Base-by-base conservation (phyloP, 2,329 filamentous ascomycete species). In the Helicocarpus griseus region DNA sequence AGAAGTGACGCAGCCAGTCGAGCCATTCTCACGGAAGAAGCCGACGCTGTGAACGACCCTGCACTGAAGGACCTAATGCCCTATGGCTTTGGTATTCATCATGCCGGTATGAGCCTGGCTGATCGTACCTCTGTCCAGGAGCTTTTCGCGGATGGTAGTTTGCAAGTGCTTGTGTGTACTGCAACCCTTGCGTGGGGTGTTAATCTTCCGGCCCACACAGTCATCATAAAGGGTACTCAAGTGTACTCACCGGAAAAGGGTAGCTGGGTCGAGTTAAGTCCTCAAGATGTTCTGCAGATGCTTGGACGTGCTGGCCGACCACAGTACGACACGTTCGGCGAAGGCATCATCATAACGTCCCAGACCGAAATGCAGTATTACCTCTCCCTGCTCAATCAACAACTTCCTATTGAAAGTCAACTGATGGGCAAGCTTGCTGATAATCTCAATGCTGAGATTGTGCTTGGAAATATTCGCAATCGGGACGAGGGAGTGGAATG, bases 111-210 rank as follows among this genome's bases (percentile, higher is more conserved):
- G 87, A 94, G 83, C 67, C 82, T 93, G 66, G 83, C 86, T n/a
- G 94, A 98, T 74, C 85, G 94, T 71, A 90, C 87, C 26, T 88
- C 91, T 47, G 93, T 98, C 11, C 91, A 97, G 65, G 91, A 95
- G 65, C 80, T 98, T 21, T 98, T 98, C 63, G 82, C 87, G 41
- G 86, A 90, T 65, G 91, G 91, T 55, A 83, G 87, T 29, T 88
- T 98, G 35, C 90, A 96, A 66, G 93, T 98, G 1, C 82, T 98
- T 48, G 91, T 97, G 33, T 97, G 89, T 70, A 98, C 93, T 36
- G 91, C 94, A 36, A 98, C 93, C n/a, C 77, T 98, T 49, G 93
- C 93, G 22, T 98, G 93, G 93, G 93, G 93, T 81, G 93, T 98
- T 65, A 98, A 98, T 69, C 73, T 98, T 64, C 93, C 93, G 4